A percentile compares a stretch with the other conserved stretches of the same genome.
Evolutionary conservation across 208 protist genomes (phyloP).

Genomic region (Leishmania braziliensis): DNA sequence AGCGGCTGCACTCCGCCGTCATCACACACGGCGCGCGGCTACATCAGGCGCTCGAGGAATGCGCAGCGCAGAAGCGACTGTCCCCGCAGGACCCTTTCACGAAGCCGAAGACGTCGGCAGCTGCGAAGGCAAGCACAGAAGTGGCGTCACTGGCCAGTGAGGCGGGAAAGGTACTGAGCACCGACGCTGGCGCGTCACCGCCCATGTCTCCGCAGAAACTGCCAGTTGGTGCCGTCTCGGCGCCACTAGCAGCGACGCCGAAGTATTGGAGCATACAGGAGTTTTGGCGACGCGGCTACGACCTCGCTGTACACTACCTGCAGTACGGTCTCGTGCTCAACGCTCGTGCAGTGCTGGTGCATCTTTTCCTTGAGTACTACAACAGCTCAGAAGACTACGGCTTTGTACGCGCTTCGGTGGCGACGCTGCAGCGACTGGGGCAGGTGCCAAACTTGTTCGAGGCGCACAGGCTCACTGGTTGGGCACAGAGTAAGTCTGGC

Average conservation of each 20-base stretch:
- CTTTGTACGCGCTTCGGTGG: slow-evolving; percentile 35
- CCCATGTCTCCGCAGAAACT: slow-evolving; percentile 3
- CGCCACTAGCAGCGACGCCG: background rate
- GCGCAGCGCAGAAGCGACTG: slow-evolving; percentile 25
- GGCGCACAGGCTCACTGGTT: slow-evolving; percentile 22
- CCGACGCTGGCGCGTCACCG: slow-evolving; percentile 1
- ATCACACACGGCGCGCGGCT: slow-evolving; percentile 33
- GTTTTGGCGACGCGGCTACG: slow-evolving; percentile 70
- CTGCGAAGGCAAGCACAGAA: background rate
- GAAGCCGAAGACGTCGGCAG: background rate
- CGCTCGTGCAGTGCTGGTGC: slow-evolving; percentile 44
- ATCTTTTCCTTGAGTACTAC: slow-evolving; percentile 81
- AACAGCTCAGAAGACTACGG: slow-evolving; percentile 87
- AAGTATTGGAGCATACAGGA: slow-evolving; percentile 55
- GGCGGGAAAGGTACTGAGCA: background rate
- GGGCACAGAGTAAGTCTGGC: slow-evolving; percentile 22
- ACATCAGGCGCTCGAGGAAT: slow-evolving; percentile 35
- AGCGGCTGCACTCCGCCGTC: slow-evolving; percentile 60
- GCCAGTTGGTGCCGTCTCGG: background rate
- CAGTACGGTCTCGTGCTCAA: slow-evolving; percentile 74
- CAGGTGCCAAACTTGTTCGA: slow-evolving; percentile 62
- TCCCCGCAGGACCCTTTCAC: slow-evolving; percentile 34
- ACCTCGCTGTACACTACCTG: slow-evolving; percentile 73
- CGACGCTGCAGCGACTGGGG: slow-evolving; percentile 58
- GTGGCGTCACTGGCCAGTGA: background rate